Evolutionary conservation across 768 basidiomycete species (phyloP).

Genomic region (Neoboletus magnificus): DNA sequence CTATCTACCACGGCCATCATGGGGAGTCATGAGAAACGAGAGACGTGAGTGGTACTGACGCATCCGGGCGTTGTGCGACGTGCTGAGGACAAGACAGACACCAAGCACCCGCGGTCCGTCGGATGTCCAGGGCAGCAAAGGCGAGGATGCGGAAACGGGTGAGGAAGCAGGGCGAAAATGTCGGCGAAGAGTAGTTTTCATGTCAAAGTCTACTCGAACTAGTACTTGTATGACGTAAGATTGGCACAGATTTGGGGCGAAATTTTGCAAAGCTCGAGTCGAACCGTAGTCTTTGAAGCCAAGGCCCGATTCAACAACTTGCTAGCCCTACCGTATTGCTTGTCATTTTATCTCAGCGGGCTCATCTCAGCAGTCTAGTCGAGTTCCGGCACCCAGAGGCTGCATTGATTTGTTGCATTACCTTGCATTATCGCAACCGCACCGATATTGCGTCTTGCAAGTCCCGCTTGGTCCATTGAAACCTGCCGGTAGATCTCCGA

Average conservation of each 20-base stretch:
- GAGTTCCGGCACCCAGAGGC: conserved; percentile 6
- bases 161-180: conserved; percentile 29
- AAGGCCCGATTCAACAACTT: background rate
- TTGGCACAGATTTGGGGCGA: conserved; percentile 11
- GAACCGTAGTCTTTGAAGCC: conserved; percentile 2
- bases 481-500: conserved; percentile 35
- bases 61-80: background rate
- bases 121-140: conserved; percentile 57
- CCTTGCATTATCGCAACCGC: conserved; percentile 19
- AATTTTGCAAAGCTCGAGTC: conserved; percentile 13
- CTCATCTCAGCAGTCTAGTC: conserved; percentile 10
- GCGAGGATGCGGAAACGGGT: conserved; percentile 47
- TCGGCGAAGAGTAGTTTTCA: conserved; percentile 12
- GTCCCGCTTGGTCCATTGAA: conserved; percentile 19
- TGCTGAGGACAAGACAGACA: conserved; percentile 41
- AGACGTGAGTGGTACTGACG: conserved; percentile 34
- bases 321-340: background rate
- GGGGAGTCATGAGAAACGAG: conserved; percentile 33
- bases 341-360: conserved; percentile 13
- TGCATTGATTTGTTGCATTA: conserved; percentile 21
- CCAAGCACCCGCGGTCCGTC: conserved; percentile 52
- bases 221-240: conserved; percentile 23
- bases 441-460: conserved; percentile 17
- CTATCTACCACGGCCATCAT: conserved; percentile 48
- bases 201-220: conserved; percentile 7